Evolutionary conservation across 1,139 yeast genomes (phyloP), one percentile per base, ranked within the genome.

Genomic region (Yamadazyma oceani): DNA sequence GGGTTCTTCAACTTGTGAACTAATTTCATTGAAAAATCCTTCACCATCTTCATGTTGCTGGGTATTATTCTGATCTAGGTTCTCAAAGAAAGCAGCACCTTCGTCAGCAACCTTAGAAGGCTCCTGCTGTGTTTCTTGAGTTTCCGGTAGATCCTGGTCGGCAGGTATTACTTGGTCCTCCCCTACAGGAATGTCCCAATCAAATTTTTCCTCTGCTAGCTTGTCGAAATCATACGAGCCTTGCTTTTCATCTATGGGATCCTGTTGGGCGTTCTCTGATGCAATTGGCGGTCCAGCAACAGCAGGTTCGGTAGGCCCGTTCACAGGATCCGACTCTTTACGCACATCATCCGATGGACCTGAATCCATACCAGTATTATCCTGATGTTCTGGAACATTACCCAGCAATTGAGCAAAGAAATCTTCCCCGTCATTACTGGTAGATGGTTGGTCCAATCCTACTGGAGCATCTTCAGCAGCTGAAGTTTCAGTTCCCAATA

Each of bases 11-110:
- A n/a, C n/a, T 19, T 19, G 21, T n/a, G n/a, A n/a, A 11, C 27
- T 9, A 8, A 26, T 17, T n/a, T 31, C 19, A n/a, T 29, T n/a
- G 34, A 37, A 32, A 17, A 32, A 32, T n/a, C 15, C 25, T 12
- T 10, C 35, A 8, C 19, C 34, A 22, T 33, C 34, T 10, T 36
- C 27, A 9, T 31, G 17, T 3, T 12, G 31, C 19, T 35, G 32
- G 10, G 28, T 15, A n/a, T 5, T 7, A 6, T 27, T 7, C 19
- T 11, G 14, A 12, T 9, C 21, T 17, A 27, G 10, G 7, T 27
- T 27, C 6, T 27, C 30, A 27, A 27, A 27, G 12, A 27, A 27
- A 3, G 19, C 11, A 12, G 14, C 21, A 16, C 13, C 28, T 12
- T n/a, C 15, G 5, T 12, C 16, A 26, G 28, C 28, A n/a, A 5